Evolutionary conservation across 352 stramenopile species (phyloP).

Genomic region (Pythium phragmitis): DNA sequence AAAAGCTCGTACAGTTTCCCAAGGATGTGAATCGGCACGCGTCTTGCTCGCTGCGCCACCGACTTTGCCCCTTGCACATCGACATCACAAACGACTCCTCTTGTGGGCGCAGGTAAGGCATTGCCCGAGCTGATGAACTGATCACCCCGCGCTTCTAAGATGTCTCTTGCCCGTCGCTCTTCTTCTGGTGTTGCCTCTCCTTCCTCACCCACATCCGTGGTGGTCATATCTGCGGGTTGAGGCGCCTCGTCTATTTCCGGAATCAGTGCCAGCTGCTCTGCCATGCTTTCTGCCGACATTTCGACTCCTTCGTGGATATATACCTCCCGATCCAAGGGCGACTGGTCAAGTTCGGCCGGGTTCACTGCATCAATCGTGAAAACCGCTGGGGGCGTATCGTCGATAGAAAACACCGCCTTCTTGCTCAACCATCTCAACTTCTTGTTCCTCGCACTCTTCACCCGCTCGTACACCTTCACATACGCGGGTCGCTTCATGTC

Average conservation of each 20-base stretch:
- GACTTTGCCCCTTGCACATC: too few relatives aligned
- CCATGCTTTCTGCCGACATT: conserved; percentile 20
- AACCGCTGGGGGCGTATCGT: neutral
- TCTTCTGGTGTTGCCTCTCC: too few relatives aligned
- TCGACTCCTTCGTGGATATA: conserved; percentile 21
- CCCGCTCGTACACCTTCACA: neutral
- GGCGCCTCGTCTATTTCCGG: conserved; percentile 20
- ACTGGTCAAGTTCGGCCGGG: conserved; percentile 6
- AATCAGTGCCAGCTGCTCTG: conserved; percentile 21
- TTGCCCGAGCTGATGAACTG: too few relatives aligned
- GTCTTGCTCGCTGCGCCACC: too few relatives aligned
- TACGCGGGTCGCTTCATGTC: neutral
- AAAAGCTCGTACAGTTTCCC: too few relatives aligned
- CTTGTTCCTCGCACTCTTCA: too few relatives aligned
- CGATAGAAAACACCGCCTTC: neutral
- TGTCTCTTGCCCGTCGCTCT: too few relatives aligned
- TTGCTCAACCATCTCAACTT: conserved; percentile 1
- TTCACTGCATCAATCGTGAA: neutral
- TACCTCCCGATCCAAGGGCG: neutral
- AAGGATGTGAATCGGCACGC: too few relatives aligned
- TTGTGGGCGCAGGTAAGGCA: too few relatives aligned
- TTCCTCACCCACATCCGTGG: conserved; percentile 17
- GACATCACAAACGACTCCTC: too few relatives aligned
- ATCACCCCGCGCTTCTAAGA: too few relatives aligned
- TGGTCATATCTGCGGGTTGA: conserved; percentile 12